These are phyloP conservation scores for Neoboletus brunneissimus DNA, from an alignment of 768 basidiomycete genomes.

Conservation along the genomic window DNA sequence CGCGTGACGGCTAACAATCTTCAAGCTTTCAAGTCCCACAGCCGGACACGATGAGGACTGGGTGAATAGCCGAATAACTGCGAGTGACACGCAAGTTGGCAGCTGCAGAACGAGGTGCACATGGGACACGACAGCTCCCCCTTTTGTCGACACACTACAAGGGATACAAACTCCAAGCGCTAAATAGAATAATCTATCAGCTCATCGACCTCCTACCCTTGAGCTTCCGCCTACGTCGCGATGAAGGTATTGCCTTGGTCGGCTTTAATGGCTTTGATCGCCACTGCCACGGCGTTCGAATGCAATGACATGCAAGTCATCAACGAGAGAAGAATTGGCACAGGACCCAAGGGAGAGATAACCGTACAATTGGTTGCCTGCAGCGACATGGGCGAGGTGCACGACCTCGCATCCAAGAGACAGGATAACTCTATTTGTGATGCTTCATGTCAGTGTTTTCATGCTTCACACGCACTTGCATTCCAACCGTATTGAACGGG, in stretches of 20 bases:
- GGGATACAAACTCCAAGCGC: neutral
- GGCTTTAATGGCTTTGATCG: neutral
- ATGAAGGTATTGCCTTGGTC: neutral
- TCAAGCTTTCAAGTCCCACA: too few species aligned
- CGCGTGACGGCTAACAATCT: too few species aligned
- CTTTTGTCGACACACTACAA: neutral
- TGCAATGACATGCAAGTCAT: neutral
- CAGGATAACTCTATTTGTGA: neutral
- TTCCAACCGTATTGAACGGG: neutral
- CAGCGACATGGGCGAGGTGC: neutral
- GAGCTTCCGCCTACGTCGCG: neutral
- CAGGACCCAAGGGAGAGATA: neutral
- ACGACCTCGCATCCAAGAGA: neutral
- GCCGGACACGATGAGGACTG: too few species aligned
- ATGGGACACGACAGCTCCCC: neutral
- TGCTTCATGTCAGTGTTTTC: neutral
- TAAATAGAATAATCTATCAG: neutral
- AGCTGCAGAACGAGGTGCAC: neutral
- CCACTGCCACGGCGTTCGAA: neutral
- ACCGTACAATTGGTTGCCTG: neutral
- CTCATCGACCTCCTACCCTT: neutral
- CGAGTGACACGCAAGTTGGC: too few species aligned
- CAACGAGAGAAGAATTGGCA: neutral
- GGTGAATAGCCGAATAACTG: too few species aligned
- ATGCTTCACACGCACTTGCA: neutral